These are phyloP conservation scores for Saccharum hybrid DNA, from an alignment of 202 grass and related monocot genomes.

Conservation along the genomic window DNA sequence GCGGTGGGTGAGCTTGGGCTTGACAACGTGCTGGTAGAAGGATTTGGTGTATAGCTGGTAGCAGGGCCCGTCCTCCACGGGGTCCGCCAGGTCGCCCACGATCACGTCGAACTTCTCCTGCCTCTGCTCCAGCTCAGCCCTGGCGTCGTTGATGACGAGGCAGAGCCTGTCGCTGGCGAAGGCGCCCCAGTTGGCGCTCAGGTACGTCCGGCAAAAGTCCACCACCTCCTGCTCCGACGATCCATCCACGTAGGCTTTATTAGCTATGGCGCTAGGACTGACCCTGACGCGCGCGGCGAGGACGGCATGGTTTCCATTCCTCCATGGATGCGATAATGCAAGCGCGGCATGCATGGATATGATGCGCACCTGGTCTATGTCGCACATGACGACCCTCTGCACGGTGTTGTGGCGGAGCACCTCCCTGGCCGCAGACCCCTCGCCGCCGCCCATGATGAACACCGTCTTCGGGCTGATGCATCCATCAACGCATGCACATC, in stretches of 20 bases:
- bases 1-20: slow-evolving; percentile 57
- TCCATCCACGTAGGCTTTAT: too few relatives aligned
- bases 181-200: slow-evolving; percentile 54
- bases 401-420: slow-evolving; percentile 59
- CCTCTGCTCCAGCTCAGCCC: slow-evolving; percentile 66
- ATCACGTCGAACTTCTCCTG: slow-evolving; percentile 73
- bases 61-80: slow-evolving; percentile 71
- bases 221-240: slow-evolving; percentile 58
- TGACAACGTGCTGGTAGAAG: slow-evolving; percentile 68
- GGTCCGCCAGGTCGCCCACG: slow-evolving; percentile 73
- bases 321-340: too few relatives aligned
- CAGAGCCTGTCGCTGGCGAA: slow-evolving; percentile 64
- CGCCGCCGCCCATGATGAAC: slow-evolving; percentile 85
- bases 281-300: too few relatives aligned
- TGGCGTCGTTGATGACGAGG: slow-evolving; percentile 72
- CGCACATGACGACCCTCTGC: slow-evolving; percentile 65
- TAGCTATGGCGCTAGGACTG: too few relatives aligned
- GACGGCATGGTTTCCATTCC: too few relatives aligned
- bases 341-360: too few relatives aligned
- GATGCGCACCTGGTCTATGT: slow-evolving; percentile 59
- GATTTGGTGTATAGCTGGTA: slow-evolving; percentile 85
- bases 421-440: slow-evolving; percentile 81
- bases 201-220: slow-evolving; percentile 63
- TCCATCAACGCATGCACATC: too few relatives aligned
- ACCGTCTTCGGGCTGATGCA: slow-evolving; percentile 52